Conservation (phyloP, 2,329 filamentous ascomycete species). For the Capronia epimyces region DNA sequence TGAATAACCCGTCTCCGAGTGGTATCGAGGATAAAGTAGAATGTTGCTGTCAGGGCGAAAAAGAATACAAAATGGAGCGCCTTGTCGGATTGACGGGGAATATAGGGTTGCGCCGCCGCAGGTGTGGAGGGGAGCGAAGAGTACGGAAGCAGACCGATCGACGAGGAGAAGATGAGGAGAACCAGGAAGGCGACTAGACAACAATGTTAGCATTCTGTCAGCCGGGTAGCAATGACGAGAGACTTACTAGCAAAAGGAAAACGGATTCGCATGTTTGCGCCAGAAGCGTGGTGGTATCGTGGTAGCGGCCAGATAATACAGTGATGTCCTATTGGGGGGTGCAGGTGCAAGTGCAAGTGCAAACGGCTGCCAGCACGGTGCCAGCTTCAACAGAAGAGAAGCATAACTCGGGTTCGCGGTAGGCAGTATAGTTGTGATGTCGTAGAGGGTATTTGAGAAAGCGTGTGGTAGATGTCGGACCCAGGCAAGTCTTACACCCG, state of each 20-base stretch:
- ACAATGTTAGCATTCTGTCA: slow-evolving; percentile 13
- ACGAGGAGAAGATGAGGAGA: slow-evolving; percentile 69
- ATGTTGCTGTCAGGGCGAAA: slow-evolving; percentile 74
- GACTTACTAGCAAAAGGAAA: slow-evolving; percentile 78
- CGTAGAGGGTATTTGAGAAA: background rate
- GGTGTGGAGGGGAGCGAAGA: slow-evolving; percentile 33
- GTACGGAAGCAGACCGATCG: slow-evolving; percentile 66
- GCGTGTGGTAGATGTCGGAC: no score
- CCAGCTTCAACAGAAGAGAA: slow-evolving; percentile 8
- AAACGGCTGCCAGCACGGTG: slow-evolving; percentile 2
- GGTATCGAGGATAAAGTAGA: slow-evolving; percentile 97
- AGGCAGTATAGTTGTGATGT: background rate
- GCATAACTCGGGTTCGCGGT: slow-evolving; percentile 1
- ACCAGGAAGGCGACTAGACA: slow-evolving; percentile 57
- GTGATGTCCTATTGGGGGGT: background rate
- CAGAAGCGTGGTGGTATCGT: background rate
- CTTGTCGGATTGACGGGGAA: slow-evolving; percentile 74
- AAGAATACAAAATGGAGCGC: slow-evolving; percentile 80
- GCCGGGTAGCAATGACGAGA: background rate
- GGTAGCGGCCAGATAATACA: background rate
- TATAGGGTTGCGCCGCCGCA: slow-evolving; percentile 37
- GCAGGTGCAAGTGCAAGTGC: slow-evolving; percentile 1
- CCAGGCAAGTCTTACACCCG: no score
- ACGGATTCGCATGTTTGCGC: slow-evolving; percentile 68
- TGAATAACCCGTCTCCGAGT: slow-evolving; percentile 78